A percentile compares a stretch with the other conserved stretches of the same genome.
phyloP scores from a whole-genome alignment of 2,329 filamentous ascomycete genomes.

The Alternaria sp. region DNA sequence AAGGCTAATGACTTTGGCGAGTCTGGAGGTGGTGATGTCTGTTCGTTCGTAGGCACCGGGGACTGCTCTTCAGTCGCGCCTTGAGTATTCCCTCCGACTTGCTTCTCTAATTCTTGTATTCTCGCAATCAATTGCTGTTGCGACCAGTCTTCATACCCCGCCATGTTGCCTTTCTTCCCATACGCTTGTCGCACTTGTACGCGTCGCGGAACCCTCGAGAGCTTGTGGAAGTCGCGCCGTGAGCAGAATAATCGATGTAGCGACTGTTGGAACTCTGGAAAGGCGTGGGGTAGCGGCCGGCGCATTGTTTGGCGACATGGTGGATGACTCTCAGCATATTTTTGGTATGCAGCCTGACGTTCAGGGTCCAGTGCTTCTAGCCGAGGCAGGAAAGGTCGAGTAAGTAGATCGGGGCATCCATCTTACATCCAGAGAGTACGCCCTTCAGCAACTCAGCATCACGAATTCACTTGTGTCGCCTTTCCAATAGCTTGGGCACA shows the following conservation, averaged over 20 bases:
- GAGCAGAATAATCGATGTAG: constrained; percentile 38
- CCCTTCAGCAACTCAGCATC: neutral
- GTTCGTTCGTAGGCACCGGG: neutral
- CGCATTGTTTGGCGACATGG: constrained; percentile 34
- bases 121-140: constrained; percentile 44
- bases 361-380: constrained; percentile 28
- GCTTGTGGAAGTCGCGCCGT: constrained; percentile 40
- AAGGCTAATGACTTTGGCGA: constrained; percentile 18
- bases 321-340: constrained; percentile 25
- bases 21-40: neutral
- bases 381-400: constrained; percentile 6
- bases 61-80: neutral
- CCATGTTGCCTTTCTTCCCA: constrained; percentile 26
- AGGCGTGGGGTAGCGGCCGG: constrained; percentile 32
- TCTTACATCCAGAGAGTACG: neutral
- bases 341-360: constrained; percentile 36
- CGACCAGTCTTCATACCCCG: constrained; percentile 41
- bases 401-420: neutral
- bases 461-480: neutral
- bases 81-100: constrained; percentile 7
- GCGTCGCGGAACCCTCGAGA: constrained; percentile 40
- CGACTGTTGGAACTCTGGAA: constrained; percentile 35
- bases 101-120: constrained; percentile 41
- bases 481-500: neutral
- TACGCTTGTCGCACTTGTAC: constrained; percentile 20